Base-by-base conservation (phyloP, 306 rosid genomes). In the Trifolium dubium region DNA sequence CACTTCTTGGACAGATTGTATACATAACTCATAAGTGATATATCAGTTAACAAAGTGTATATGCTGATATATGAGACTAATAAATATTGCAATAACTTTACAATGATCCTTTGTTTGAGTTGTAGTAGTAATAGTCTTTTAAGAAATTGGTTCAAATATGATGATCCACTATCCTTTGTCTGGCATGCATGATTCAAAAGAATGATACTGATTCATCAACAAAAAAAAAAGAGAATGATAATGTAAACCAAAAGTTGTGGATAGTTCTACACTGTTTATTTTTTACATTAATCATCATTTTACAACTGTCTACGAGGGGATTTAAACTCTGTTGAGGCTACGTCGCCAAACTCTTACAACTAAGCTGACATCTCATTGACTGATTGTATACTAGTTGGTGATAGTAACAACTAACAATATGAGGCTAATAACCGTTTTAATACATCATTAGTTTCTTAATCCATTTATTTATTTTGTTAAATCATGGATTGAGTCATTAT, bases 151-250 rank as follows among this genome's bases (percentile, higher is more conserved):
- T n/a, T n/a, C n/a, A n/a, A n/a, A n/a, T n/a, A n/a, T n/a, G n/a
- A n/a, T n/a, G 80, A 30, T 76, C 56, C 58, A 53, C 35, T 46
- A 18, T 41, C 10, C 13, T 53, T 17, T 51, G 58, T 63, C 60
- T 53, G 39, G 49, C 46, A 40, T 75, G 40, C 11, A 35, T 44
- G 50, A 69, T 28, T 13, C 12, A 53, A 63, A 29, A 35, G 64
- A 58, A 15, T 68, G 60, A 60, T 60, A 43, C 23, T 34, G 37
- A 34, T 34, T 34, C n/a, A n/a, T n/a, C n/a, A n/a, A n/a, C n/a
- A n/a, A n/a, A n/a, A n/a, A n/a, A n/a, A n/a, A n/a, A n/a, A n/a
- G 37, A 5, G 7, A 35, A 35, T 35, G 40, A 35, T 35, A 35
- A 6, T 69, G 75, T 23, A 23, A 15, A 40, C 65, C 56, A 50